These are phyloP conservation scores for Kodamaea restingae DNA, from an alignment of 805 yeast species.

Conservation along the genomic window DNA sequence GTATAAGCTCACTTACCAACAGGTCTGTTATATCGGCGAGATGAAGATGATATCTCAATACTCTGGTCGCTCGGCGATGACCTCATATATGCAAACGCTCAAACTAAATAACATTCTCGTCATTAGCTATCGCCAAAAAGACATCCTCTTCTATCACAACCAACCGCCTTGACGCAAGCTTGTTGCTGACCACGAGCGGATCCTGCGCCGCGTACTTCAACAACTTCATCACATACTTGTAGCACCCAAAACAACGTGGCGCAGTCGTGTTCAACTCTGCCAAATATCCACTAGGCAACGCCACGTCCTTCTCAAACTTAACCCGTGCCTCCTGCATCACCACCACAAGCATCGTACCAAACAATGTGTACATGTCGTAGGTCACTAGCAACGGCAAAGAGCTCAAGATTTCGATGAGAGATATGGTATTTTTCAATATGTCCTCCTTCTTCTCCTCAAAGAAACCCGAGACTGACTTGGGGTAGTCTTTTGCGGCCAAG, in stretches of 20 bases:
- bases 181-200: constrained; percentile 22
- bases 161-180: constrained; percentile 19
- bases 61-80: too few species aligned
- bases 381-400: constrained; percentile 36
- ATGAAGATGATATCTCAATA: too few species aligned
- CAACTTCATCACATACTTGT: constrained; percentile 21
- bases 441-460: constrained; percentile 13
- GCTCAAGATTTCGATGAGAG: constrained; percentile 36
- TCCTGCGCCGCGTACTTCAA: constrained; percentile 20
- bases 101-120: too few species aligned
- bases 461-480: constrained; percentile 6
- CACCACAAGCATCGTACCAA: constrained; percentile 26
- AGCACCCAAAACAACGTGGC: constrained; percentile 21
- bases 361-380: constrained; percentile 30
- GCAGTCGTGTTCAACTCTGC: constrained; percentile 14
- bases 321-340: constrained; percentile 19
- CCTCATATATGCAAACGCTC: too few species aligned
- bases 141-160: constrained; percentile 12
- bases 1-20: too few species aligned
- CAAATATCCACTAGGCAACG: constrained; percentile 21
- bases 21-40: too few species aligned
- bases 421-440: constrained; percentile 26
- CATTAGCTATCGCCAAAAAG: constrained; percentile 16
- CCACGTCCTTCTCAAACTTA: constrained; percentile 14
- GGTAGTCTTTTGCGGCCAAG: constrained; percentile 12